phyloP scores from a whole-genome alignment of 768 basidiomycete species.

The Panus rudis region DNA sequence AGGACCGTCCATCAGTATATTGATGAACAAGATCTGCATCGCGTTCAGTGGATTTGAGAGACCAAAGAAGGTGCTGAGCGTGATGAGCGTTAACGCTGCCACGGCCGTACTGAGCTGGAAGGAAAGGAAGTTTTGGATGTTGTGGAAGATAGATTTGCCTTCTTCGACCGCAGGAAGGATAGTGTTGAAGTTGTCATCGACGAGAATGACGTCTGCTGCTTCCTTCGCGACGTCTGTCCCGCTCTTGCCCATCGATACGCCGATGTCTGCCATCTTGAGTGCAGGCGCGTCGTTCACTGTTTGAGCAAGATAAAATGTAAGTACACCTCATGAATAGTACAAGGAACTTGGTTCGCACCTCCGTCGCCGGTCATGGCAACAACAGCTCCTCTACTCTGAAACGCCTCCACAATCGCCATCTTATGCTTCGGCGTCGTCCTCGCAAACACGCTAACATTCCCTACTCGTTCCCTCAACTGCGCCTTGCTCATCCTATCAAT shows the following conservation, averaged over 20 bases:
- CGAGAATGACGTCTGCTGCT: constrained; percentile 93
- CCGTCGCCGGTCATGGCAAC: constrained; percentile 99
- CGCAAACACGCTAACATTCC: constrained; percentile 82
- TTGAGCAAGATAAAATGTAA: constrained; percentile 4
- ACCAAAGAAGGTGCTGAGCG: constrained; percentile 84
- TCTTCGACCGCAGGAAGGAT: constrained; percentile 93
- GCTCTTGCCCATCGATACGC: constrained; percentile 95
- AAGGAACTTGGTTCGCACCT: constrained; percentile 38
- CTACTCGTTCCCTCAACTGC: constrained; percentile 79
- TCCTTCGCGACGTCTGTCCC: constrained; percentile 99
- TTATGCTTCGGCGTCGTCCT: constrained; percentile 95
- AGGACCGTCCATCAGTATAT: constrained; percentile 99
- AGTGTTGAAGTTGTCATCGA: constrained; percentile 95
- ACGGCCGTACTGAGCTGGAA: constrained; percentile 99
- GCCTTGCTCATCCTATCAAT: constrained; percentile 79
- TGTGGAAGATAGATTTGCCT: constrained; percentile 97
- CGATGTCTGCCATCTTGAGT: constrained; percentile 96
- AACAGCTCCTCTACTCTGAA: constrained; percentile 81
- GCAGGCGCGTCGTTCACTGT: constrained; percentile 94
- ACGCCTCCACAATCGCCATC: constrained; percentile 94
- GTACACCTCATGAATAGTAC: constrained; percentile 1
- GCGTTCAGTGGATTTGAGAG: constrained; percentile 91
- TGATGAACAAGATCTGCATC: constrained; percentile 99
- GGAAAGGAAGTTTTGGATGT: constrained; percentile 95
- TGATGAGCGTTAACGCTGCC: constrained; percentile 91